Evolutionary conservation across 1,139 yeast genomes (phyloP), one percentile per base, ranked within the genome.

Genomic region (Arxiozyma telluris): DNA sequence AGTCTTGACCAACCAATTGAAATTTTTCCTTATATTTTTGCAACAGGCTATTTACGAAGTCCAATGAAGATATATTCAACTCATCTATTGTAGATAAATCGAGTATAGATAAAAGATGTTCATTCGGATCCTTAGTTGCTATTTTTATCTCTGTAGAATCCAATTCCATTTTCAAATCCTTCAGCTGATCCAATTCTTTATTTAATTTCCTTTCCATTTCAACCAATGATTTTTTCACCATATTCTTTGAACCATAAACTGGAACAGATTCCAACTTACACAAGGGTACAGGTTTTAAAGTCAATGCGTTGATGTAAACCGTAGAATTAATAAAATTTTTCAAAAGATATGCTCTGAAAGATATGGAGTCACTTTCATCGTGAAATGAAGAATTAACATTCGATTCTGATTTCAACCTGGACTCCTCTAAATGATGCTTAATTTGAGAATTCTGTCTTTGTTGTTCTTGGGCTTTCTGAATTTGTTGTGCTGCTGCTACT

Each of bases 361-460:
- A 67, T 6, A 66, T 59, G 1, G 68, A 65, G 49, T 67, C 71
- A 54, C 70, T 66, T 52, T 65, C 68, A 55, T 67, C 71, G 50
- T 67, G 70, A 1, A 62, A 57, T n/a, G 62, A 56, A 1, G 64
- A 53, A n/a, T 59, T 60, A 2, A 64, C 55, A 41, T 61, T 61
- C 3, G 52, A 39, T 47, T 64, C 69, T 3, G 70, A 63, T 49
- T 60, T 60, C 52, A 65, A 51, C 48, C 70, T 54, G 42, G 58
- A 54, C 18, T 53, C 56, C 51, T 61, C 66, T 41, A 58, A 59
- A 43, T 49, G 45, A 23, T 51, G 48, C 38, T 42, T 55, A 5
- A 48, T 43, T 34, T 53, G 54, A 39, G 21, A 52, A 25, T 50
- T 41, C 25, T 50, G 54, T 44, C 47, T 50, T 25, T 50, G 49